These are phyloP conservation scores for Ascocoryne sarcoides DNA, from an alignment of 2,329 filamentous ascomycete species.

Conservation along the genomic window DNA sequence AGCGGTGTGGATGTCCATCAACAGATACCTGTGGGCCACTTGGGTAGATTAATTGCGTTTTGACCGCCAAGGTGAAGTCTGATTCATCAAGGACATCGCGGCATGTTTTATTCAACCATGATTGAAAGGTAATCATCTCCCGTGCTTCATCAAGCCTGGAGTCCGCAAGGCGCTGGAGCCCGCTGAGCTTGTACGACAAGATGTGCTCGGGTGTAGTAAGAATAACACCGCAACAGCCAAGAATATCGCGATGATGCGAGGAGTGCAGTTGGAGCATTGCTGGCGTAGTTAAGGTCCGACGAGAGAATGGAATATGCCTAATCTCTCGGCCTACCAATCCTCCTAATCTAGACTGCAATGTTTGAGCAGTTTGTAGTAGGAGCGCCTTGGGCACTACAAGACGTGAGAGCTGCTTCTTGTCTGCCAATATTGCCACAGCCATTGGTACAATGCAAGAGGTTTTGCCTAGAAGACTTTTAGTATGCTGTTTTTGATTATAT, in stretches of 20 bases:
- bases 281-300: conserved; percentile 31
- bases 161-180: conserved; percentile 37
- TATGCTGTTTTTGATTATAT: conserved; percentile 4
- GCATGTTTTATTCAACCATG: conserved; percentile 34
- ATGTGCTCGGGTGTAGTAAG: conserved; percentile 43
- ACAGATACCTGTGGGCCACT: conserved; percentile 29
- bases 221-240: conserved; percentile 32
- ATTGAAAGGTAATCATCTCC: conserved; percentile 35
- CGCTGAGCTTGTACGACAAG: conserved; percentile 43
- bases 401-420: conserved; percentile 33
- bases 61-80: conserved; percentile 31
- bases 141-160: conserved; percentile 30
- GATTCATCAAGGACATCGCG: conserved; percentile 46
- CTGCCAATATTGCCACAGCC: conserved; percentile 37
- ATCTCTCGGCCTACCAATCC: conserved; percentile 35
- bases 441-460: conserved; percentile 49
- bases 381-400: conserved; percentile 38
- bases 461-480: conserved; percentile 38
- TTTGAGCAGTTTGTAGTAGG: conserved; percentile 36
- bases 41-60: conserved; percentile 33
- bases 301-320: conserved; percentile 38
- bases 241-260: conserved; percentile 29
- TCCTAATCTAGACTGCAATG: conserved; percentile 36
- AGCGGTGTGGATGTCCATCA: conserved; percentile 32
- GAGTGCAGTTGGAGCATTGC: conserved; percentile 28